These are phyloP conservation scores for Pseudovirgaria hyperparasitica DNA, from an alignment of 2,329 filamentous ascomycete species.

Conservation along the genomic window DNA sequence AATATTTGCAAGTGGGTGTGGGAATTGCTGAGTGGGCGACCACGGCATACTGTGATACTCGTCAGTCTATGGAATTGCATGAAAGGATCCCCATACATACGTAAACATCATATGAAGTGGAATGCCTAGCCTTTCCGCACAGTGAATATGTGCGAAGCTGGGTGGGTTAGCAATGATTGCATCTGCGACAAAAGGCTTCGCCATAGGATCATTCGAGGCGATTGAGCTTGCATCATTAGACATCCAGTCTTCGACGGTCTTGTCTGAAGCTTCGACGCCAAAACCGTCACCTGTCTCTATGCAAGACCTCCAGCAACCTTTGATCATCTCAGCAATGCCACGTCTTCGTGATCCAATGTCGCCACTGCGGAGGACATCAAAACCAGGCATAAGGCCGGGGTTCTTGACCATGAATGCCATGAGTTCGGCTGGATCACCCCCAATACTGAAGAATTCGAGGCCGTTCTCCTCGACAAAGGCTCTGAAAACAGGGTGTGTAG, in stretches of 20 bases:
- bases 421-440: conserved; percentile 35
- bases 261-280: conserved; percentile 36
- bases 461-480: conserved; percentile 37
- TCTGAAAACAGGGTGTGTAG: conserved; percentile 36
- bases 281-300: conserved; percentile 63
- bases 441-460: conserved; percentile 39
- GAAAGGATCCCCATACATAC: conserved; percentile 30
- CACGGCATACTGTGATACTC: conserved; percentile 58
- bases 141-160: conserved; percentile 63
- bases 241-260: conserved; percentile 40
- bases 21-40: conserved; percentile 74
- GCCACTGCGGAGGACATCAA: conserved; percentile 62
- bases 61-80: conserved; percentile 2
- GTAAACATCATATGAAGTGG: conserved; percentile 85
- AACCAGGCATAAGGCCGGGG: conserved; percentile 70
- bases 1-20: conserved; percentile 76
- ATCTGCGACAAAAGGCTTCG: conserved; percentile 66
- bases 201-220: conserved; percentile 22
- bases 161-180: conserved; percentile 70
- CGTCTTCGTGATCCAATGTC: conserved; percentile 63
- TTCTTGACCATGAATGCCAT: conserved; percentile 85
- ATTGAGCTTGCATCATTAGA: conserved; percentile 20
- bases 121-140: conserved; percentile 62
- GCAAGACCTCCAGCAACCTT: conserved; percentile 78
- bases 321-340: conserved; percentile 67